A percentile compares a stretch with the other conserved stretches of the same genome.
Evolutionary conservation across 345 rosid species (phyloP).

Genomic region (Syzygium oleosum): DNA sequence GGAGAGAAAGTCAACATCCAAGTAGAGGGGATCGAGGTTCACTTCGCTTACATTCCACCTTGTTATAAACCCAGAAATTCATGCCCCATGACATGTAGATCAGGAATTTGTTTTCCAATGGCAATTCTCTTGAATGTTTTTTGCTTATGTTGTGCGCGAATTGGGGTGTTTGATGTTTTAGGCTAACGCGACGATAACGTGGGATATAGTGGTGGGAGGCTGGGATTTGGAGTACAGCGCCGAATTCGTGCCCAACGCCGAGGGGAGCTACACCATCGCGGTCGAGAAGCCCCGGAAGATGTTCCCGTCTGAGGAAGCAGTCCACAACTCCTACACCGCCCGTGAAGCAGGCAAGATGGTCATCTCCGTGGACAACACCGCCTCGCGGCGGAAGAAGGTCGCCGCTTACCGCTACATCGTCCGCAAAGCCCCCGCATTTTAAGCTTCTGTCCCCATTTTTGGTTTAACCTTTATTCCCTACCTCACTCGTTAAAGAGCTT

Average conservation of each 20-base stretch:
- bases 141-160: neutral
- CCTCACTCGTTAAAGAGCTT: neutral
- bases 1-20: slow-evolving; percentile 97
- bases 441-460: neutral
- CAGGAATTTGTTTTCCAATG: neutral
- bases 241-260: slow-evolving; percentile 80
- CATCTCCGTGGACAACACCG: slow-evolving; percentile 77
- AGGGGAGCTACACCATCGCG: slow-evolving; percentile 69
- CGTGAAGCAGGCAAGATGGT: slow-evolving; percentile 83
- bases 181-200: slow-evolving; percentile 83
- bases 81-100: neutral
- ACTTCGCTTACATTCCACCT: neutral
- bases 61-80: neutral
- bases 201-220: slow-evolving; percentile 98
- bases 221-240: slow-evolving; percentile 98
- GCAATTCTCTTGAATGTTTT: neutral
- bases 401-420: slow-evolving; percentile 93
- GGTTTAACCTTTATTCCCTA: neutral
- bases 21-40: slow-evolving; percentile 95
- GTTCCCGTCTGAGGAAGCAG: slow-evolving; percentile 51
- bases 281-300: slow-evolving; percentile 71
- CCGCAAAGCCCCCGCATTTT: slow-evolving; percentile 34
- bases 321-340: slow-evolving; percentile 66
- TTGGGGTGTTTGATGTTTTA: slow-evolving; percentile 32
- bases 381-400: slow-evolving; percentile 71